Evolutionary conservation across 2,329 filamentous ascomycete species (phyloP).

Genomic region (Hortaea werneckii): DNA sequence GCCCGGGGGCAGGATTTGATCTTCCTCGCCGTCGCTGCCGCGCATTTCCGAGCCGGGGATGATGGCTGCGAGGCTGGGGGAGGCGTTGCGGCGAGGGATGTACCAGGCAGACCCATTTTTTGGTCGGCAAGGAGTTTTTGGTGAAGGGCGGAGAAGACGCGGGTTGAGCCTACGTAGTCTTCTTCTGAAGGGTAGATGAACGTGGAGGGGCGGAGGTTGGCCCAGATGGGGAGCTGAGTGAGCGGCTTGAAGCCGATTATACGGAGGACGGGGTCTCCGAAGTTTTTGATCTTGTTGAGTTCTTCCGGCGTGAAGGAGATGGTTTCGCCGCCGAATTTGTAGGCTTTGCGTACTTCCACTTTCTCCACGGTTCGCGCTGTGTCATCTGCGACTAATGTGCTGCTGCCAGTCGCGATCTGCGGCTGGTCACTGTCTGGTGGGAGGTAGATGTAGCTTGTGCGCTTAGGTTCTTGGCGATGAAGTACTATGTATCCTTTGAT

Average conservation of each 20-base stretch:
- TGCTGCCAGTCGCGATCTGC: slow-evolving; percentile 67
- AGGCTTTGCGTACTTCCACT: slow-evolving; percentile 76
- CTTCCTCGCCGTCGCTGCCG: slow-evolving; percentile 47
- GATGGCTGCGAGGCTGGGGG: slow-evolving; percentile 70
- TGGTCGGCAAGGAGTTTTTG: slow-evolving; percentile 71
- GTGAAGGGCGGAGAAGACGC: slow-evolving; percentile 84
- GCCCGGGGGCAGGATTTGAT: slow-evolving; percentile 66
- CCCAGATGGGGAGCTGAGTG: slow-evolving; percentile 67
- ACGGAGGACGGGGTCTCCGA: slow-evolving; percentile 72
- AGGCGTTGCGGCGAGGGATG: slow-evolving; percentile 68
- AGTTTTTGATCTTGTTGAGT: slow-evolving; percentile 63
- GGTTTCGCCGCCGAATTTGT: slow-evolving; percentile 89
- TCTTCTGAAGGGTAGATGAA: slow-evolving; percentile 94
- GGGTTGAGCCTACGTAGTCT: slow-evolving; percentile 78
- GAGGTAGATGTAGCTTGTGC: slow-evolving; percentile 80
- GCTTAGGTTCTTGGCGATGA: slow-evolving; percentile 69
- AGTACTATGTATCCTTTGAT: slow-evolving; percentile 89
- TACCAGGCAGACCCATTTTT: slow-evolving; percentile 88
- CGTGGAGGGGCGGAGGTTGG: slow-evolving; percentile 71
- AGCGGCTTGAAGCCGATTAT: slow-evolving; percentile 91
- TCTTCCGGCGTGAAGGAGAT: slow-evolving; percentile 81
- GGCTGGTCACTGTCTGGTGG: slow-evolving; percentile 62
- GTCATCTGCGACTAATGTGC: slow-evolving; percentile 66
- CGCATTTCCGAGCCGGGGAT: slow-evolving; percentile 61
- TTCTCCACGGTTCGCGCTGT: slow-evolving; percentile 69